Conservation (phyloP, 2,329 filamentous ascomycete genomes). For the Cladosporium sphaerospermum region DNA sequence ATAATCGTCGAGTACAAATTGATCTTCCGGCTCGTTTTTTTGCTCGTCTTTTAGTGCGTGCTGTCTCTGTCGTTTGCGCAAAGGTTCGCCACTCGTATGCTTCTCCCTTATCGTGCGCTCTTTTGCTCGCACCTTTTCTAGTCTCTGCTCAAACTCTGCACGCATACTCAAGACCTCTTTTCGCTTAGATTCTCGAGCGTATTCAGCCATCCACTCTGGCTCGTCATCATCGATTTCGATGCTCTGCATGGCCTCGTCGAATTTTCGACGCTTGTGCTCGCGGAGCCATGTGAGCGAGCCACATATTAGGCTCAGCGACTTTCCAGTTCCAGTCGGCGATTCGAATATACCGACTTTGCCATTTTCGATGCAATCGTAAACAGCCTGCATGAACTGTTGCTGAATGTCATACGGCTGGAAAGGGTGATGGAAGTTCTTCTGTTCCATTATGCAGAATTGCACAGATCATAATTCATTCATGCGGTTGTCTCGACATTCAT, state of each 20-base stretch:
- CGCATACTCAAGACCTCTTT: conserved; percentile 60
- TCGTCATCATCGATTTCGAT: conserved; percentile 56
- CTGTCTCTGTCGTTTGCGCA: conserved; percentile 43
- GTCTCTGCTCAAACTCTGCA: conserved; percentile 66
- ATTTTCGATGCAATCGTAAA: conserved; percentile 72
- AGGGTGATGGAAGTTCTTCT: conserved; percentile 71
- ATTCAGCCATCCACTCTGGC: conserved; percentile 77
- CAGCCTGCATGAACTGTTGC: conserved; percentile 74
- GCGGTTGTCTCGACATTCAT: too few relatives aligned
- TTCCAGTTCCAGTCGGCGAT: conserved; percentile 81
- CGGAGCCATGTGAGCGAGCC: conserved; percentile 87
- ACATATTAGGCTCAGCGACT: conserved; percentile 87
- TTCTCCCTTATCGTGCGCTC: conserved; percentile 53
- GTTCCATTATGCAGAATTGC: conserved; percentile 15
- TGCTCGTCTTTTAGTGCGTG: conserved; percentile 17
- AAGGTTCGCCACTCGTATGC: neutral
- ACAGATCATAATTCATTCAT: too few relatives aligned
- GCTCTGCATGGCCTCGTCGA: conserved; percentile 50
- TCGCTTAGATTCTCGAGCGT: conserved; percentile 62
- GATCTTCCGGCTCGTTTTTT: conserved; percentile 50
- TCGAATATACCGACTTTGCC: conserved; percentile 84
- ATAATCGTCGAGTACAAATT: conserved; percentile 72
- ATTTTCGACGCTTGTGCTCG: conserved; percentile 60
- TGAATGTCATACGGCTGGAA: conserved; percentile 85
- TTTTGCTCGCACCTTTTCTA: conserved; percentile 56